Conservation (phyloP, 495 filamentous ascomycete genomes). For the Cudoniella acicularis region DNA sequence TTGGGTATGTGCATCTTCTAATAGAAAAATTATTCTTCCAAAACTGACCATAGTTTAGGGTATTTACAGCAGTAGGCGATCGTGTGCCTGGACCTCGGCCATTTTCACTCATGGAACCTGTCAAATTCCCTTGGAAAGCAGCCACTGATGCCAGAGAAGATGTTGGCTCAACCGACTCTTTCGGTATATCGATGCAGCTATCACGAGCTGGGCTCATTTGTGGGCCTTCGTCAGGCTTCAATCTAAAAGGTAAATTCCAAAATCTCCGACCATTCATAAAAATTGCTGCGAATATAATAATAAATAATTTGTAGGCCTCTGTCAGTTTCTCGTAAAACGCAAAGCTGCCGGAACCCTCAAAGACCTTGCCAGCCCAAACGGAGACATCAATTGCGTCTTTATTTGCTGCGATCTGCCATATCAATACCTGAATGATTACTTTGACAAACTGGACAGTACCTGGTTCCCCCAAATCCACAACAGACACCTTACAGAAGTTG, state of each 20-base stretch:
- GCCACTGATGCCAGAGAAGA: constrained; percentile 51
- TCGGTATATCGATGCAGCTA: constrained; percentile 47
- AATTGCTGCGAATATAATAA: background rate
- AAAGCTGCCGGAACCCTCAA: constrained; percentile 41
- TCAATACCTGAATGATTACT: constrained; percentile 59
- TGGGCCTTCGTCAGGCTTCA: constrained; percentile 58
- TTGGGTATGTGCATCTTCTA: constrained; percentile 30
- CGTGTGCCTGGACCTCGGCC: constrained; percentile 55
- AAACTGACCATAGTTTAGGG: constrained; percentile 25
- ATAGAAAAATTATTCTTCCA: background rate
- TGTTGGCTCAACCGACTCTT: constrained; percentile 51
- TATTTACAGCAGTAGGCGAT: constrained; percentile 54
- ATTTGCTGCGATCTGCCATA: constrained; percentile 61
- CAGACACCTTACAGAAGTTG: constrained; percentile 45
- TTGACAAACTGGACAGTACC: constrained; percentile 45
- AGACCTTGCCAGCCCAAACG: constrained; percentile 40
- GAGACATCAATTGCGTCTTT: constrained; percentile 54
- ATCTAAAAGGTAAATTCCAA: constrained; percentile 47
- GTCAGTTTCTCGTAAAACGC: constrained; percentile 42
- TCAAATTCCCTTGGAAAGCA: constrained; percentile 55
- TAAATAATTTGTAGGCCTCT: background rate
- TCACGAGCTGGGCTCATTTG: constrained; percentile 56
- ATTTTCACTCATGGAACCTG: constrained; percentile 45
- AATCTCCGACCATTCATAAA: background rate
- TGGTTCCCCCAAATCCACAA: constrained; percentile 56